Evolutionary conservation across 75 land plant genomes (phyloP).

Genomic region (Cunninghamia lanceolata): DNA sequence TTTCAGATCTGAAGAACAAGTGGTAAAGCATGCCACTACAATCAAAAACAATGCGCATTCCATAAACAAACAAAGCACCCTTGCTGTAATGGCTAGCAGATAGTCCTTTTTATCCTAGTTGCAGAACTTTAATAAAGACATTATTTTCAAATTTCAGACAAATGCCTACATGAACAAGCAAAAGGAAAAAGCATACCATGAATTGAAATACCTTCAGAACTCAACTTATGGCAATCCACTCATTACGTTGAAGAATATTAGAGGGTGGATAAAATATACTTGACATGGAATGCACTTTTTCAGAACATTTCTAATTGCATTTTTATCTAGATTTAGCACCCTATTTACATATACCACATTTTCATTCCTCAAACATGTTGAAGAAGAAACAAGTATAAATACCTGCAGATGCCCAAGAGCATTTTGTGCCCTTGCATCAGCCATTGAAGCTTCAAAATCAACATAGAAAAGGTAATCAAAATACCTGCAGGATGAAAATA

Average conservation of each 20-base stretch:
- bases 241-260: background rate
- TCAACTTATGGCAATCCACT: background rate
- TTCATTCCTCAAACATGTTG: background rate
- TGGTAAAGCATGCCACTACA: background rate
- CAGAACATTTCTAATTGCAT: background rate
- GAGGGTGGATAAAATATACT: background rate
- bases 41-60: background rate
- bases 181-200: background rate
- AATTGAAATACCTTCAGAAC: background rate
- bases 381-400: conserved; percentile 6
- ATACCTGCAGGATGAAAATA: conserved; percentile 43
- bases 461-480: conserved; percentile 93
- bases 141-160: background rate
- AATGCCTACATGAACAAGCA: background rate
- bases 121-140: background rate
- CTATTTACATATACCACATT: background rate
- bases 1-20: background rate
- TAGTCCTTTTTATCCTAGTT: background rate
- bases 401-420: conserved; percentile 91
- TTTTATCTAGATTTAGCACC: background rate
- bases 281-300: background rate
- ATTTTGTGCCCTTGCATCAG: conserved; percentile 76
- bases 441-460: conserved; percentile 99
- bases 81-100: background rate
- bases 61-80: background rate